Percentiles rank a stretch among this genome's conserved stretches.
Conservation (phyloP, 1,139 yeast genomes). For the Sugiyamaella japonica region DNA sequence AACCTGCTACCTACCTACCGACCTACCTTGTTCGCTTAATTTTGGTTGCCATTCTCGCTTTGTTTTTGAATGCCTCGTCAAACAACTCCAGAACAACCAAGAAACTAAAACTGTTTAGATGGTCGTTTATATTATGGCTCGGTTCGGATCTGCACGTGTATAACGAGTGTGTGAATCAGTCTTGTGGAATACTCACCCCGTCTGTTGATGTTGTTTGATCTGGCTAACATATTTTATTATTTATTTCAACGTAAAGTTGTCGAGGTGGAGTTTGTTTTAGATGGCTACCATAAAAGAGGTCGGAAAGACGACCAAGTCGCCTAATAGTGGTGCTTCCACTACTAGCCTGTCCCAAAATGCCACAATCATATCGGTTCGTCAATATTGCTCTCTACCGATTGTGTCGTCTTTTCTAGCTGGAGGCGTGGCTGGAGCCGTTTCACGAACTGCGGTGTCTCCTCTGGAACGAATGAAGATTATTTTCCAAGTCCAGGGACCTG, state of each 20-base stretch:
- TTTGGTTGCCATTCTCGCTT: no score
- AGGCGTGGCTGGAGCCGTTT: conserved; percentile 88
- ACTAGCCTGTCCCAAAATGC: conserved; percentile 4
- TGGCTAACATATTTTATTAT: not conserved
- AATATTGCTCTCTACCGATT: conserved; percentile 38
- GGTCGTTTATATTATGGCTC: not conserved
- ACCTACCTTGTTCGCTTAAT: no score
- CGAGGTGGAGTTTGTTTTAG: not conserved
- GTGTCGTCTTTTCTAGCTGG: conserved; percentile 68
- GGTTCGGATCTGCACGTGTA: not conserved
- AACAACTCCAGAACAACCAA: not conserved
- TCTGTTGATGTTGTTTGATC: not conserved
- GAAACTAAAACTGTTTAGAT: not conserved
- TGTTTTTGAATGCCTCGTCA: no score
- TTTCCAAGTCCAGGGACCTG: conserved; percentile 85
- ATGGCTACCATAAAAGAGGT: conserved; percentile 18
- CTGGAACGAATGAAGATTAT: conserved; percentile 91
- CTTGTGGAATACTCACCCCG: not conserved
- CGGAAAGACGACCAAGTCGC: conserved; percentile 4
- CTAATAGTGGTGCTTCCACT: not conserved
- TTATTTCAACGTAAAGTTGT: not conserved
- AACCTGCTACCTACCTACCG: no score
- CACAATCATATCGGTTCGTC: conserved; percentile 21
- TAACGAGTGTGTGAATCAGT: no score
- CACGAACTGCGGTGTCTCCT: conserved; percentile 92